A percentile compares a stretch with the other conserved stretches of the same genome.
Conservation (phyloP, 441 rosid genomes). For the Bocquillonia castaneifolia region DNA sequence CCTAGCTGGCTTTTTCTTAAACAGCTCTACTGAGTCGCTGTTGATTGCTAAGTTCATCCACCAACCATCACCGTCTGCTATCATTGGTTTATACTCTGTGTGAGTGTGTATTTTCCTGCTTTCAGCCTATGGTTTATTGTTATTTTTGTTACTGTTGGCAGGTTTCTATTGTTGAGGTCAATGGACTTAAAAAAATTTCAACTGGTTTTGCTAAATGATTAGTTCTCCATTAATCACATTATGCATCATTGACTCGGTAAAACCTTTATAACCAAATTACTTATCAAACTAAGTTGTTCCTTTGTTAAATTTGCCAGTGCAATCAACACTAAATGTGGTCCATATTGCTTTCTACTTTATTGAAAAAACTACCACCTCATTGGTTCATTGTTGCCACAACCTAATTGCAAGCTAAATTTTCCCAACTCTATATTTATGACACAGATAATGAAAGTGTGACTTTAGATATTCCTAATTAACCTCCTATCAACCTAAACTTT, state of each 20-base stretch:
- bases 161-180: not conserved
- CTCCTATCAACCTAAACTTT: no score
- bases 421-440: no score
- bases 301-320: not conserved
- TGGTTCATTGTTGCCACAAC: no score
- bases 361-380: no score
- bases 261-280: not conserved
- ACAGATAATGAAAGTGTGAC: no score
- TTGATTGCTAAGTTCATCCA: not conserved
- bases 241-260: not conserved
- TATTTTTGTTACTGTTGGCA: not conserved
- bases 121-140: not conserved
- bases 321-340: no score
- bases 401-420: no score
- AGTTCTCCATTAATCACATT: not conserved
- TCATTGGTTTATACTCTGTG: not conserved
- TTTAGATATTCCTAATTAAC: no score
- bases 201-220: not conserved
- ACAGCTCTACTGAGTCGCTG: not conserved
- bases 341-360: no score
- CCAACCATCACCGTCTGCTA: not conserved
- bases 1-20: not conserved
- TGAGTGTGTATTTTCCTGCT: not conserved
- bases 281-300: not conserved
- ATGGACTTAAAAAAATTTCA: not conserved